These are phyloP conservation scores for Microsporum ferrugineum DNA, from an alignment of 2,329 filamentous ascomycete species.

Conservation along the genomic window DNA sequence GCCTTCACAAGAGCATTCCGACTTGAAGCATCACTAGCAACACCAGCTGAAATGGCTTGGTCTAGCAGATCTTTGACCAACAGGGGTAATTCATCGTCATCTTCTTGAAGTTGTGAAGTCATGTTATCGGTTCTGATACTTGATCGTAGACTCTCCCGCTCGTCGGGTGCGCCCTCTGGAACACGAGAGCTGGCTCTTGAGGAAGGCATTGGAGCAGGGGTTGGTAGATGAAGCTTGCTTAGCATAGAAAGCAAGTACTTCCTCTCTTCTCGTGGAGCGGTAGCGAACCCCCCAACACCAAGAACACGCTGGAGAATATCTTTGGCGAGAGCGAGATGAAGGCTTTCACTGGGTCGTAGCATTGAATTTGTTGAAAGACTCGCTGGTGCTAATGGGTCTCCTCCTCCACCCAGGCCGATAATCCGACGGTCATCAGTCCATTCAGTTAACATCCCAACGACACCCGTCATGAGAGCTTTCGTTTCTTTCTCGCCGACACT, in stretches of 20 bases:
- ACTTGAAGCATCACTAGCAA: slow-evolving; percentile 32
- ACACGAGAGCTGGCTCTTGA: slow-evolving; percentile 39
- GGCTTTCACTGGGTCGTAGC: slow-evolving; percentile 51
- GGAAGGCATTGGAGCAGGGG: slow-evolving; percentile 50
- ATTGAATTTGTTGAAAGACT: slow-evolving; percentile 40
- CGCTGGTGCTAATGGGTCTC: slow-evolving; percentile 39
- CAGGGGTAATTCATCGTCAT: slow-evolving; percentile 43
- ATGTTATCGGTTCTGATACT: slow-evolving; percentile 24
- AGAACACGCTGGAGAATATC: slow-evolving; percentile 66
- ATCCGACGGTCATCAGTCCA: slow-evolving; percentile 89
- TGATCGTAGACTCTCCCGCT: slow-evolving; percentile 46
- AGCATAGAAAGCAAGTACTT: slow-evolving; percentile 69
- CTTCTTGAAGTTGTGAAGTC: slow-evolving; percentile 36
- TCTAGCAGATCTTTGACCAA: slow-evolving; percentile 47
- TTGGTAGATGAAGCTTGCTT: slow-evolving; percentile 68
- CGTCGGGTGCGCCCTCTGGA: slow-evolving; percentile 48
- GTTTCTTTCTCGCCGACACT: slow-evolving; percentile 57
- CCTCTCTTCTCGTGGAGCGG: slow-evolving; percentile 58
- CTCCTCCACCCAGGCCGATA: slow-evolving; percentile 47
- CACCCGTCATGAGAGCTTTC: slow-evolving; percentile 55
- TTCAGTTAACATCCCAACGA: slow-evolving; percentile 67
- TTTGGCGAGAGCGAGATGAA: slow-evolving; percentile 67
- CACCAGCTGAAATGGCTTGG: slow-evolving; percentile 42
- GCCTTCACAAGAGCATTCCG: slow-evolving; percentile 37
- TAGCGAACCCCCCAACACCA: slow-evolving; percentile 31